A percentile compares a stretch with the other conserved stretches of the same genome.
These are phyloP conservation scores for Claviceps pusilla DNA, from an alignment of 2,329 filamentous ascomycete species.

Conservation along the genomic window DNA sequence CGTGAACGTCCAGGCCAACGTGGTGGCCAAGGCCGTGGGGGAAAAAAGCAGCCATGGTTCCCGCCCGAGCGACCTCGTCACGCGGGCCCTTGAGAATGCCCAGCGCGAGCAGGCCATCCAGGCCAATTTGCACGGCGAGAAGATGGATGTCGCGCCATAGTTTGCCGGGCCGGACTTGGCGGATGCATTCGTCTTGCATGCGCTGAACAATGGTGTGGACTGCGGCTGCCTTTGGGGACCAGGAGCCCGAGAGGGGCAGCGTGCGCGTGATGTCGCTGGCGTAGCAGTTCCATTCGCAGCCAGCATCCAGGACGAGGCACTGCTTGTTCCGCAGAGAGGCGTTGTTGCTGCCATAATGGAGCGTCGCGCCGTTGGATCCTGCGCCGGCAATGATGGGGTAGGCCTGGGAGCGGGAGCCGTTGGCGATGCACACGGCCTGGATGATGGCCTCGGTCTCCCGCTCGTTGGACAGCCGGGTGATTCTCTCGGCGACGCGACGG, in stretches of 20 bases:
- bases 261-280: slow-evolving; percentile 83
- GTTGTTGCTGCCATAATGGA: slow-evolving; percentile 79
- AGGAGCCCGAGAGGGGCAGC: slow-evolving; percentile 58
- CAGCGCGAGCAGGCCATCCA: slow-evolving; percentile 52
- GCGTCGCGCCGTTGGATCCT: slow-evolving; percentile 64
- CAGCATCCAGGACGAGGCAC: slow-evolving; percentile 73
- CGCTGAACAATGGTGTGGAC: slow-evolving; percentile 65
- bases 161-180: slow-evolving; percentile 51
- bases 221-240: slow-evolving; percentile 50
- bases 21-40: slow-evolving; percentile 52
- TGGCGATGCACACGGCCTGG: slow-evolving; percentile 53
- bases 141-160: slow-evolving; percentile 59
- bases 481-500: slow-evolving; percentile 49
- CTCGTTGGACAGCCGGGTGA: slow-evolving; percentile 56
- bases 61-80: slow-evolving; percentile 36
- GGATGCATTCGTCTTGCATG: slow-evolving; percentile 69
- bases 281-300: slow-evolving; percentile 72
- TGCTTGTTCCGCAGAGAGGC: slow-evolving; percentile 53
- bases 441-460: slow-evolving; percentile 72
- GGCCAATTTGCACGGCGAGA: slow-evolving; percentile 56
- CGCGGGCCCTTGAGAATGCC: slow-evolving; percentile 55
- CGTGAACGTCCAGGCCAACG: slow-evolving; percentile 50
- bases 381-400: slow-evolving; percentile 83
- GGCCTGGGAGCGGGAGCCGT: slow-evolving; percentile 61
- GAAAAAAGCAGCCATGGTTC: slow-evolving; percentile 47